Evolutionary conservation across 2,329 filamentous ascomycete genomes (phyloP), one percentile per base, ranked within the genome.

Genomic region (Fonsecaea erecta): DNA sequence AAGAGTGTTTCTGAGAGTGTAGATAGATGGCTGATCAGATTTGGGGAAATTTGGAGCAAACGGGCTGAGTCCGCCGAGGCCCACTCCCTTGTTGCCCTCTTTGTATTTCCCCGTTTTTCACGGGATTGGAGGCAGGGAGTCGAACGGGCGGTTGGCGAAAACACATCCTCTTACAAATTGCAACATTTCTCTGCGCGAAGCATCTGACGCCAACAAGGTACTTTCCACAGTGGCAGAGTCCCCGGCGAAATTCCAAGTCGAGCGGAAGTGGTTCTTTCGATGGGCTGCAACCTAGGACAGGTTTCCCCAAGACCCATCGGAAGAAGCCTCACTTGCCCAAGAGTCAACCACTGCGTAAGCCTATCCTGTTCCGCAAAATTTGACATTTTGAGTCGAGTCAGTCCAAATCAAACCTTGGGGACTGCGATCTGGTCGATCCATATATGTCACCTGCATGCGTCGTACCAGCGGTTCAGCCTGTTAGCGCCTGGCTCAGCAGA

Each of bases 41-140:
- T 48, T 48, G 43, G 43, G 18, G 43, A 48, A 48, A 48, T 48
- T 40, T 48, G 43, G 43, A 48, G 43, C 18, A 24, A 24, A 48
- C 2, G 3, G 43, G 12, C 43, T 26, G 43, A 16, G 8, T 24
- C 43, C 21, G 21, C 18, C 21, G 21, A 48, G 18, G 21, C 8
- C 8, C 8, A 26, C 18, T 48, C 11, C 12, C 21, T 9, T 5
- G 7, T 12, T 11, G 18, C 14, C 43, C 14, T 1, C 18, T 16
- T 18, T 7, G 37, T 43, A 18, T 43, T 43, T n/a, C 18, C 9
- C 37, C n/a, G 37, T 18, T 43, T 3, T 18, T 4, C n/a, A 16
- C 14, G 6, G 35, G 7, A n/a, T n/a, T 43, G n/a, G 4, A 12
- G 18, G 32, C 3, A 11, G 37, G 1, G 2, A 18, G 16, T 5